These are phyloP conservation scores for Talaromyces wortmannii DNA, from an alignment of 495 filamentous ascomycete species.

Conservation along the genomic window DNA sequence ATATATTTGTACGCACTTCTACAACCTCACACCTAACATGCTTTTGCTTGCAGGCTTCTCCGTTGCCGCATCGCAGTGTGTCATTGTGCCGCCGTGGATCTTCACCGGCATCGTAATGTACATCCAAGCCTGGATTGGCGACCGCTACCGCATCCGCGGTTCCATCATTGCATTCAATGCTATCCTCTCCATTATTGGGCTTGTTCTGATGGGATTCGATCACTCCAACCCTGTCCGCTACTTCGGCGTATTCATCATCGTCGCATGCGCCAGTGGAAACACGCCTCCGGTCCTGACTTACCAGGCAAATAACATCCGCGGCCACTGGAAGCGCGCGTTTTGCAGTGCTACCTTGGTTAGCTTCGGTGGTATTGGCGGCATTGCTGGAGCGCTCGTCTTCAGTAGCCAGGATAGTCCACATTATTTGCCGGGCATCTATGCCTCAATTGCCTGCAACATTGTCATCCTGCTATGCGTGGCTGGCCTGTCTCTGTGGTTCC, in stretches of 20 bases:
- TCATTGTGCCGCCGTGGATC: slow-evolving; percentile 57
- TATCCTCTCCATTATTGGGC: slow-evolving; percentile 39
- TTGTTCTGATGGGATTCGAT: slow-evolving; percentile 49
- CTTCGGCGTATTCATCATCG: slow-evolving; percentile 58
- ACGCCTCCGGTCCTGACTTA: slow-evolving; percentile 52
- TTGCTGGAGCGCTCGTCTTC: slow-evolving; percentile 51
- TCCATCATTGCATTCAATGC: slow-evolving; percentile 51
- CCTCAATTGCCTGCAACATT: slow-evolving; percentile 37
- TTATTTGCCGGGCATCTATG: slow-evolving; percentile 50
- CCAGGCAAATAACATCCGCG: slow-evolving; percentile 60
- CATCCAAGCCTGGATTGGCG: slow-evolving; percentile 41
- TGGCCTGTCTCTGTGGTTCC: slow-evolving; percentile 26
- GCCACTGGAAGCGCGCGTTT: slow-evolving; percentile 61
- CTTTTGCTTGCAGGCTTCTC: slow-evolving; percentile 28
- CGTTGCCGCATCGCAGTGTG: slow-evolving; percentile 50
- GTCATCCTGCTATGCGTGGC: slow-evolving; percentile 32
- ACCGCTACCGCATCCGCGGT: slow-evolving; percentile 51
- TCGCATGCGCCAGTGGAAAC: slow-evolving; percentile 54
- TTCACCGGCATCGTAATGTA: slow-evolving; percentile 56
- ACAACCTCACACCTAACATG: background rate
- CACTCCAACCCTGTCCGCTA: slow-evolving; percentile 44
- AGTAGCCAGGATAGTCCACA: slow-evolving; percentile 48
- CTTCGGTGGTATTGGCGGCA: slow-evolving; percentile 53
- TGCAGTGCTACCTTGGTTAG: slow-evolving; percentile 48
- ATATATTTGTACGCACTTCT: background rate